Conservation (phyloP, 1,284 basidiomycete species). For the Wallemia mellicola region DNA sequence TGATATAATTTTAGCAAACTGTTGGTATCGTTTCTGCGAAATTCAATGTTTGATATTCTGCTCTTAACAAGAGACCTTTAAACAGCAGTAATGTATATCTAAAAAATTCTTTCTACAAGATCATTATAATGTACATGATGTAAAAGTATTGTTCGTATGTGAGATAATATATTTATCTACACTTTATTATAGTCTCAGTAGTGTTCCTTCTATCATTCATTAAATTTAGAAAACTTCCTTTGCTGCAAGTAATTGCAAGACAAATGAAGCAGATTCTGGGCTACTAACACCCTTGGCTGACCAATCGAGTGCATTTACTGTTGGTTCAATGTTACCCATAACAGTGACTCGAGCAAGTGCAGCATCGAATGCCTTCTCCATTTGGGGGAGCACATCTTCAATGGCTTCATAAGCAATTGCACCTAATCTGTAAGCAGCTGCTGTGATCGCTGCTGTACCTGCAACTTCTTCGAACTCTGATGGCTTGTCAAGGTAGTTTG, state of each 20-base stretch:
- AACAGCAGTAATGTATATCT: no score
- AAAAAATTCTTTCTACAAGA: no score
- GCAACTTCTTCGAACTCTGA: conserved; percentile 41
- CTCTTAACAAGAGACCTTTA: no score
- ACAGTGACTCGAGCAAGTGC: neutral
- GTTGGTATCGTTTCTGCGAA: no score
- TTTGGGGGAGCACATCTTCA: neutral
- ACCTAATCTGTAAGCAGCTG: conserved; percentile 41
- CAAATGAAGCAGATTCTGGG: neutral
- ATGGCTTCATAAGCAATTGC: conserved; percentile 9
- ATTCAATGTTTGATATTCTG: no score
- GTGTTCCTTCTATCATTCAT: no score
- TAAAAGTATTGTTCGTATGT: no score
- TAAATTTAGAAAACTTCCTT: neutral
- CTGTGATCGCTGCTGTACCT: conserved; percentile 41
- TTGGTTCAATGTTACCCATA: neutral
- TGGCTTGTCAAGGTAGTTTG: conserved; percentile 38
- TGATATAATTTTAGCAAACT: no score
- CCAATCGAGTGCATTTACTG: neutral
- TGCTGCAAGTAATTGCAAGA: neutral
- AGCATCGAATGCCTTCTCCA: neutral
- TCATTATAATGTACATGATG: no score
- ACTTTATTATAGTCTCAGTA: no score
- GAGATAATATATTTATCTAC: no score
- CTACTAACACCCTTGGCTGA: neutral